These are phyloP conservation scores for Allomyces javanicus DNA, from an alignment of 192 early-diverging fungal species.

Conservation along the genomic window DNA sequence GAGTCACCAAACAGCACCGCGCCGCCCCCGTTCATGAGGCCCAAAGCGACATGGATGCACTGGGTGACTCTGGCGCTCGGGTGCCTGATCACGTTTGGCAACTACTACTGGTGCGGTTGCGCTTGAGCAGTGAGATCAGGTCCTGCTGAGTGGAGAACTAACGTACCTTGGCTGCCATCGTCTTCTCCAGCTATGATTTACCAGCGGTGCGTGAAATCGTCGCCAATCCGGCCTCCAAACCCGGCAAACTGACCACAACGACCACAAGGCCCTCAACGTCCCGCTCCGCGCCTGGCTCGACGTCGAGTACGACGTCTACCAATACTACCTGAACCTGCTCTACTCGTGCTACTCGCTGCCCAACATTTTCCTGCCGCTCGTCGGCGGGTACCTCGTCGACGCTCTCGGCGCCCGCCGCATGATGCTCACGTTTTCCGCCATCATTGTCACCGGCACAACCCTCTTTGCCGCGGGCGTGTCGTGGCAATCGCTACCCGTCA, in stretches of 20 bases:
- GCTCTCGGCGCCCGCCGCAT: conserved; percentile 19
- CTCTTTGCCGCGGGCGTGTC: conserved; percentile 31
- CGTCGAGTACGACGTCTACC: conserved; percentile 18
- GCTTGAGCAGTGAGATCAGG: too few species aligned
- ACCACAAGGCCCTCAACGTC: conserved; percentile 30
- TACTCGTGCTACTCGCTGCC: conserved; percentile 42
- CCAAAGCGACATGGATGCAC: conserved; percentile 3
- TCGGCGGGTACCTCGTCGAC: conserved; percentile 34
- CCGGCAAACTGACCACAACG: conserved; percentile 20
- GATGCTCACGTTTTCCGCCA: conserved; percentile 19
- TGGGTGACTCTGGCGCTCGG: conserved; percentile 14
- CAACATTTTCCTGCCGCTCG: conserved; percentile 42
- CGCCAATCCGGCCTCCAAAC: conserved; percentile 1
- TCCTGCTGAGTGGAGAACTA: too few species aligned
- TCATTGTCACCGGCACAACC: conserved; percentile 28
- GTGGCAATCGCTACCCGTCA: conserved; percentile 15
- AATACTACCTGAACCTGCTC: conserved; percentile 36
- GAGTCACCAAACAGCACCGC: too few species aligned
- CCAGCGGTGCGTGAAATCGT: conserved; percentile 1
- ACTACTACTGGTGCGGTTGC: conserved; percentile 20
- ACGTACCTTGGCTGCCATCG: conserved; percentile 4
- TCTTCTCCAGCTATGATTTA: background rate
- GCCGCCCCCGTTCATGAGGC: too few species aligned
- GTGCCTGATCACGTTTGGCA: conserved; percentile 28
- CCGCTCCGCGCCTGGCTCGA: conserved; percentile 25